Percentiles rank a stretch among this genome's conserved stretches.
phyloP scores from a whole-genome alignment of 257 asterid genomes.

The Perilla frutescens region DNA sequence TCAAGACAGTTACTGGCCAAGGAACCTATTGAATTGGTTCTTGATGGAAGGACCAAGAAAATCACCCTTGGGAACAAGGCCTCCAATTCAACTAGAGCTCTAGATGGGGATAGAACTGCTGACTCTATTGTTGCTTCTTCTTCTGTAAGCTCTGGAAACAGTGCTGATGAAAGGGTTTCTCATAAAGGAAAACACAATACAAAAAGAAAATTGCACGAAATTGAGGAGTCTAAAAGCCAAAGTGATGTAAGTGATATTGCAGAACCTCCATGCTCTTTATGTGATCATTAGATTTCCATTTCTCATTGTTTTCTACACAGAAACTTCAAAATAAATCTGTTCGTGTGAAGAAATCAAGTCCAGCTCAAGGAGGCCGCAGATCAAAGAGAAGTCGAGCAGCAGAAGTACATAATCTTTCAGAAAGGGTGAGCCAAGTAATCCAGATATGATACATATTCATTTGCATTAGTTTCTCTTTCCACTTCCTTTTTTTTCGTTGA shows the following conservation, averaged over 20 bases:
- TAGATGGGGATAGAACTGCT: no score
- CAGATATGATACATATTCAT: background rate
- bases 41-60: conserved; percentile 41
- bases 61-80: background rate
- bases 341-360: conserved; percentile 47
- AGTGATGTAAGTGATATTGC: conserved; percentile 61
- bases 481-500: conserved; percentile 36
- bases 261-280: background rate
- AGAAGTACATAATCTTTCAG: conserved; percentile 88
- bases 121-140: conserved; percentile 49
- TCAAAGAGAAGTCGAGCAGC: conserved; percentile 86
- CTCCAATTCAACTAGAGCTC: no score
- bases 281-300: background rate
- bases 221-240: conserved; percentile 61
- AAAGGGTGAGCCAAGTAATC: conserved; percentile 63
- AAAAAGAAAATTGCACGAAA: conserved; percentile 54
- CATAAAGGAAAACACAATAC: conserved; percentile 47
- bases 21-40: conserved; percentile 35
- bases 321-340: conserved; percentile 61
- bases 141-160: conserved; percentile 69
- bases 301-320: conserved; percentile 46
- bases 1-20: conserved; percentile 33
- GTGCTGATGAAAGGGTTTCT: conserved; percentile 58
- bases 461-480: conserved; percentile 11
- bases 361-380: conserved; percentile 56